Percentiles rank a stretch among this genome's conserved stretches.
Conservation (phyloP, 1,284 basidiomycete genomes). For the Rhodotorula sp. region DNA sequence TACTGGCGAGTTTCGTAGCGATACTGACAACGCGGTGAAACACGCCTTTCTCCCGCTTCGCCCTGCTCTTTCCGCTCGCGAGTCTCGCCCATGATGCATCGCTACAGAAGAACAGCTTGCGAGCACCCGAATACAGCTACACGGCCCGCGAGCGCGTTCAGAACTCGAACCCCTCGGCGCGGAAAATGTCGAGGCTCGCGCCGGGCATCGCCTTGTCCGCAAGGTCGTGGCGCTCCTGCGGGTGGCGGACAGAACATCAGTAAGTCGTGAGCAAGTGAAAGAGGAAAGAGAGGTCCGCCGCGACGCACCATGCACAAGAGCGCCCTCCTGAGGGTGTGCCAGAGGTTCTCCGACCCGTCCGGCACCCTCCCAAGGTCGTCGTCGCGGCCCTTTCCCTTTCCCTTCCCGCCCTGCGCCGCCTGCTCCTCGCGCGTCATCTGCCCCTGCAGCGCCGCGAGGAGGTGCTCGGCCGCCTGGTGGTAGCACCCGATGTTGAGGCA, state of each 20-base stretch:
- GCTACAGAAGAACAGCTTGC: background rate
- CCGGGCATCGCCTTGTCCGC: constrained; percentile 45
- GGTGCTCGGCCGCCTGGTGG: constrained; percentile 95
- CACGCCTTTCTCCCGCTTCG: background rate
- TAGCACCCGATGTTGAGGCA: constrained; percentile 94
- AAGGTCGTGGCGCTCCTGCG: constrained; percentile 55
- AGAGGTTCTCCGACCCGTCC: constrained; percentile 75
- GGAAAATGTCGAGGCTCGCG: constrained; percentile 42
- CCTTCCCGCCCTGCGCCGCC: constrained; percentile 46
- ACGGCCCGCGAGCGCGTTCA: constrained; percentile 10
- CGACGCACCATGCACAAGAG: constrained; percentile 65
- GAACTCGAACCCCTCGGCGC: constrained; percentile 47
- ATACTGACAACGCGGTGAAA: constrained; percentile 8
- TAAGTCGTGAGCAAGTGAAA: background rate
- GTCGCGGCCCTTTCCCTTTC: constrained; percentile 48
- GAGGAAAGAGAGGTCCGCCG: too few relatives aligned
- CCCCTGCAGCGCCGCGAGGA: constrained; percentile 85
- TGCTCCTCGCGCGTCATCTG: constrained; percentile 58
- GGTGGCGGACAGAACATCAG: background rate
- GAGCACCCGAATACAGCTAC: background rate
- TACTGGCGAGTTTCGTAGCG: constrained; percentile 30
- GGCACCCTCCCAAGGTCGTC: constrained; percentile 55
- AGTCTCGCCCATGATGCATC: background rate
- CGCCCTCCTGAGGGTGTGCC: constrained; percentile 87
- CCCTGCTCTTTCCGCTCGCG: too few relatives aligned